Percentiles rank a stretch among this genome's conserved stretches.
Conservation (phyloP, 139 green algal genomes). For the Coccomyxa sp. region DNA sequence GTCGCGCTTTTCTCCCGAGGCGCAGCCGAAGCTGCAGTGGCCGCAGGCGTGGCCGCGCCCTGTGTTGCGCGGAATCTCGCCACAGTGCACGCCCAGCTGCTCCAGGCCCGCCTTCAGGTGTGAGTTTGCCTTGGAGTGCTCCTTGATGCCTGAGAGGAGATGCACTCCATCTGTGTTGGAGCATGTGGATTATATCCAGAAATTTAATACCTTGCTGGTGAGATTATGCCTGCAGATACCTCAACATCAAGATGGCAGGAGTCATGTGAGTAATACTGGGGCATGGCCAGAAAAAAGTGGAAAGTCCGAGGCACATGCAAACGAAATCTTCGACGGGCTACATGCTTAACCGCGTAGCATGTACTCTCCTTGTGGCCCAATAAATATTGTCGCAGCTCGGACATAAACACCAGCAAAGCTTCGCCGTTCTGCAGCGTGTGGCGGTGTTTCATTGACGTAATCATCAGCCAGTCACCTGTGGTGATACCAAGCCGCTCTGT, state of each 20-base stretch:
- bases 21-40: conserved; percentile 50
- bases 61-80: conserved; percentile 44
- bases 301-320: not conserved
- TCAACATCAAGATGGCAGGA: not conserved
- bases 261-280: too few relatives aligned
- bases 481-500: conserved; percentile 27
- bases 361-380: too few relatives aligned
- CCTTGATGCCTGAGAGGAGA: not conserved
- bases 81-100: conserved; percentile 26
- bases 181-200: not conserved
- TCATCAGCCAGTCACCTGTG: conserved; percentile 7
- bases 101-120: conserved; percentile 38
- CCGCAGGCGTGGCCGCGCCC: not conserved
- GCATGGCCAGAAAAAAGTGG: not conserved
- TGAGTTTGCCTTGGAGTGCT: not conserved
- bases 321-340: too few relatives aligned
- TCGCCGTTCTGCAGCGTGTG: not conserved
- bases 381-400: too few relatives aligned
- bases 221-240: not conserved
- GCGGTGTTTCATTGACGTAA: not conserved
- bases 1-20: conserved; percentile 46
- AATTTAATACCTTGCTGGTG: not conserved
- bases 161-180: not conserved
- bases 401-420: not conserved
- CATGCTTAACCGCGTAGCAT: too few relatives aligned